Evolutionary conservation across 2,329 filamentous ascomycete genomes (phyloP).

Genomic region (Lizonia empirigonia): DNA sequence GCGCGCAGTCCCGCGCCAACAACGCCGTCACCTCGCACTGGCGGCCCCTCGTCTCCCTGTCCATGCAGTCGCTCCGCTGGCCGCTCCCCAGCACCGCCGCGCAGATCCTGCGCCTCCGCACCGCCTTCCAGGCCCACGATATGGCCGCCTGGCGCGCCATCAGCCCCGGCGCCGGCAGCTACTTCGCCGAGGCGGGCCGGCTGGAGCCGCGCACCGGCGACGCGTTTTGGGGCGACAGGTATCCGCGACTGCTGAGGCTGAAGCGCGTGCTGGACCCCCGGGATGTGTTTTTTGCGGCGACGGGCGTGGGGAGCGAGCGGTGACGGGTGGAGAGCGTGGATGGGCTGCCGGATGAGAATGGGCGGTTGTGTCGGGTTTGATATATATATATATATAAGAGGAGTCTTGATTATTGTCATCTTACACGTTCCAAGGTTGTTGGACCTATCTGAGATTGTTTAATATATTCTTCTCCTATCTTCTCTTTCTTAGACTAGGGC

Average conservation of each 20-base stretch:
- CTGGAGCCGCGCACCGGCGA: slow-evolving; percentile 34
- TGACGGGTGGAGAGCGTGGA: slow-evolving; percentile 44
- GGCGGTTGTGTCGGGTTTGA: slow-evolving; percentile 41
- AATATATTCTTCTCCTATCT: no score
- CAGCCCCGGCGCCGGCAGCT: slow-evolving; percentile 33
- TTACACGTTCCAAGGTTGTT: no score
- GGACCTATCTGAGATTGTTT: no score
- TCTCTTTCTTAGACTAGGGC: no score
- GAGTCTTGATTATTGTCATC: no score
- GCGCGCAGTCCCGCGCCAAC: slow-evolving; percentile 28
- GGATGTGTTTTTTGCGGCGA: slow-evolving; percentile 44
- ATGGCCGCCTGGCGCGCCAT: slow-evolving; percentile 27
- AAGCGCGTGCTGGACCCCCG: slow-evolving; percentile 41
- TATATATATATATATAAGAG: neutral
- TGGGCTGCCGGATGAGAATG: slow-evolving; percentile 45
- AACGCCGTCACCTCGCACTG: slow-evolving; percentile 37
- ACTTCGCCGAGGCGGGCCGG: slow-evolving; percentile 38
- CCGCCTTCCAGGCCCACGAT: slow-evolving; percentile 21
- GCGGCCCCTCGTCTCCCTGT: slow-evolving; percentile 30
- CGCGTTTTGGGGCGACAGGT: slow-evolving; percentile 39
- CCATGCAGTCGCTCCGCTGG: slow-evolving; percentile 29
- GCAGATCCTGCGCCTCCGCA: slow-evolving; percentile 23
- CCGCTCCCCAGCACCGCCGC: slow-evolving; percentile 20
- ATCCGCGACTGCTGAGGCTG: slow-evolving; percentile 29
- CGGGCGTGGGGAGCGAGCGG: slow-evolving; percentile 42